Base-by-base conservation (phyloP, 371 early-diverging fungal species). In the Saksenaea vasiformis region DNA sequence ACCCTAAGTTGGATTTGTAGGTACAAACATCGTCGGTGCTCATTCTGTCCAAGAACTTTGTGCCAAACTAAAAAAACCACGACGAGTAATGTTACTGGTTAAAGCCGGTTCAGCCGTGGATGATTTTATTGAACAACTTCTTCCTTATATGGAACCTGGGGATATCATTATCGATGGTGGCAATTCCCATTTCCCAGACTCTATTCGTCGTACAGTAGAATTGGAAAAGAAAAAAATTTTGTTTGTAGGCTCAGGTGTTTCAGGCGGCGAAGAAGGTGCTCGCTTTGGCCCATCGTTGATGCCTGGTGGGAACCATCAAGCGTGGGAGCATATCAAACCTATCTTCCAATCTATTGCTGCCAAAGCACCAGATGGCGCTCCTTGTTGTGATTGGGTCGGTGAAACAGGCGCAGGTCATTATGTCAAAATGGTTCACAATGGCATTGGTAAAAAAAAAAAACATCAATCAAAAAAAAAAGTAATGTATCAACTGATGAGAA, bases 391-490 rank as follows among this genome's bases (percentile, higher is more conserved):
- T 79, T 98, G 98, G 97, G 96, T 99, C 61, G 99, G 99, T 65
- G 93, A 94, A 72, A 90, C 92, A 54, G 99, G 99, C 41, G 93
- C 99, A 31, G 99, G 99, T 31, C 99, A 99, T 87, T 99, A 97
- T 81, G 99, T 99, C 76, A 99, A 99, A 88, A 99, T 98, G 97
- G 99, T 99, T 36, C 99, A 99, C 89, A 99, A 99, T 83, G 99
- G 99, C 75, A 99, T 99, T 69, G 81, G 76, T 75, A 75, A 69
- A 72, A 65, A 22, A 9, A 38, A 26, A 15, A 31, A 37, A 36
- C n/a, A n/a, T n/a, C n/a, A n/a, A n/a, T n/a, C n/a, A n/a, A n/a
- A 53, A n/a, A 35, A 11, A 28, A 19, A 19, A 14, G 17, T 5
- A 1, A 44, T 44, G 44, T 13, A 37, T 13, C 13, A 37, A 17